Percentiles rank a stretch among this genome's conserved stretches.
phyloP scores from a whole-genome alignment of 2,329 filamentous ascomycete species.

The Dothideomycetes sp. region DNA sequence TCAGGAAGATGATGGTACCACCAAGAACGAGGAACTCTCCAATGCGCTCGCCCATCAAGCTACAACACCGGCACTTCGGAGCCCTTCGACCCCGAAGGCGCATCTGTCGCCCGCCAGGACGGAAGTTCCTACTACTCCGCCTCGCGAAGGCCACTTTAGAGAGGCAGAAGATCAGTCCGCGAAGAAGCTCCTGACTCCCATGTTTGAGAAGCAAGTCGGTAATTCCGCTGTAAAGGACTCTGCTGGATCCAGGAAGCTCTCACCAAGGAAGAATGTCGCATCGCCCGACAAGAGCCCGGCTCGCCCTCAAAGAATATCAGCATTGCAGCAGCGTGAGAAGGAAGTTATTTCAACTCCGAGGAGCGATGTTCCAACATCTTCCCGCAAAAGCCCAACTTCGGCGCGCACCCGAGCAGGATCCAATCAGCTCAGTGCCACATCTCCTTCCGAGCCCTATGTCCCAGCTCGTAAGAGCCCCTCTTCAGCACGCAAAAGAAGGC shows the following conservation, averaged over 20 bases:
- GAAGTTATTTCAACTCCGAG: not conserved
- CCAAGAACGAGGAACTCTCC: conserved; percentile 37
- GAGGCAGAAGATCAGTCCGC: conserved; percentile 34
- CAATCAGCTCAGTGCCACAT: too few species aligned
- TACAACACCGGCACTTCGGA: conserved; percentile 5
- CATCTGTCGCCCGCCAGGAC: conserved; percentile 37
- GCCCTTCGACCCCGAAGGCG: conserved; percentile 22
- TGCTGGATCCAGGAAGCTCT: conserved; percentile 2
- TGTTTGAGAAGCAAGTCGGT: conserved; percentile 20
- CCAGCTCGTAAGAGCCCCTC: not conserved
- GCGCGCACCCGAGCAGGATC: conserved; percentile 3
- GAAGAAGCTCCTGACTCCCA: conserved; percentile 22
- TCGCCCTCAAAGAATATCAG: not conserved
- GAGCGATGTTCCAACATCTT: not conserved
- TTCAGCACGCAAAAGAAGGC: conserved; percentile 4
- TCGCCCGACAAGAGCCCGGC: not conserved
- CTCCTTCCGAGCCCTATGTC: not conserved
- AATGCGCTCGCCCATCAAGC: conserved; percentile 40
- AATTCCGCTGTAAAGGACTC: conserved; percentile 16
- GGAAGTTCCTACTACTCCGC: conserved; percentile 43
- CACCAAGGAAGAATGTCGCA: conserved; percentile 4
- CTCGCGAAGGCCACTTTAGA: conserved; percentile 44
- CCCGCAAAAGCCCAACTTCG: conserved; percentile 5
- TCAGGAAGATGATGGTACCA: conserved; percentile 19
- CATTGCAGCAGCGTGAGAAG: not conserved